Evolutionary conservation across 2,329 filamentous ascomycete species (phyloP).

Genomic region (Nigrospora sphaerica): DNA sequence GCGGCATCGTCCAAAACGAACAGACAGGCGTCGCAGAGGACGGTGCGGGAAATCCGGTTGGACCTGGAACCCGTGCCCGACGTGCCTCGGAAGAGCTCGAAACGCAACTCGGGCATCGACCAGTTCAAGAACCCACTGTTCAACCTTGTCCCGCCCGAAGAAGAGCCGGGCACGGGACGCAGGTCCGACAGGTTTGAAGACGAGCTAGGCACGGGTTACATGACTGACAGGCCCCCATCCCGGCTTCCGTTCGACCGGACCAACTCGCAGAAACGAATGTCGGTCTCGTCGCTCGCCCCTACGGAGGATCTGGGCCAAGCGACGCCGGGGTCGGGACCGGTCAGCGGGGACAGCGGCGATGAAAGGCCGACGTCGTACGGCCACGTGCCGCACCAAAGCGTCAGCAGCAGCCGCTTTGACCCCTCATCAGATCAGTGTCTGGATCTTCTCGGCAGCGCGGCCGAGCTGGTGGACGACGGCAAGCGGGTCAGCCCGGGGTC

Average conservation of each 20-base stretch:
- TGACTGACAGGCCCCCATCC: slow-evolving; percentile 15
- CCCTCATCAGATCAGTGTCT: slow-evolving; percentile 29
- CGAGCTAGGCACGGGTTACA: not conserved
- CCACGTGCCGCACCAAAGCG: slow-evolving; percentile 49
- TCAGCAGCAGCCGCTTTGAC: slow-evolving; percentile 40
- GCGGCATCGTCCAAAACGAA: slow-evolving; percentile 50
- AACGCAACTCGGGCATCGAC: slow-evolving; percentile 42
- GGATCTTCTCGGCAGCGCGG: slow-evolving; percentile 44
- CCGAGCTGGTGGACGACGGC: slow-evolving; percentile 46
- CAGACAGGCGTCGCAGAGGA: slow-evolving; percentile 29
- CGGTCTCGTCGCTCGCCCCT: slow-evolving; percentile 39
- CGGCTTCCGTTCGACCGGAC: slow-evolving; percentile 52
- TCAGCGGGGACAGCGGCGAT: slow-evolving; percentile 22
- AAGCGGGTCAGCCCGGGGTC: slow-evolving; percentile 18
- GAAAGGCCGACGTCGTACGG: slow-evolving; percentile 49
- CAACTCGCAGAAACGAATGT: slow-evolving; percentile 43
- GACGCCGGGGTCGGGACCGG: slow-evolving; percentile 15
- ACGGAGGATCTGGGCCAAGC: slow-evolving; percentile 37
- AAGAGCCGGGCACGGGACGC: slow-evolving; percentile 1
- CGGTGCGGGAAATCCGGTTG: slow-evolving; percentile 19
- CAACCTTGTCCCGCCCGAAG: slow-evolving; percentile 16
- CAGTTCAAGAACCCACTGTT: slow-evolving; percentile 28
- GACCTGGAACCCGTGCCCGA: slow-evolving; percentile 34
- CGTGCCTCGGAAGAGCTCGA: slow-evolving; percentile 69
- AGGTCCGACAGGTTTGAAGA: slow-evolving; percentile 9